Percentiles rank a stretch among this genome's conserved stretches.
Evolutionary conservation across 208 protist genomes (phyloP).

Genomic region (Leishmania turanica): DNA sequence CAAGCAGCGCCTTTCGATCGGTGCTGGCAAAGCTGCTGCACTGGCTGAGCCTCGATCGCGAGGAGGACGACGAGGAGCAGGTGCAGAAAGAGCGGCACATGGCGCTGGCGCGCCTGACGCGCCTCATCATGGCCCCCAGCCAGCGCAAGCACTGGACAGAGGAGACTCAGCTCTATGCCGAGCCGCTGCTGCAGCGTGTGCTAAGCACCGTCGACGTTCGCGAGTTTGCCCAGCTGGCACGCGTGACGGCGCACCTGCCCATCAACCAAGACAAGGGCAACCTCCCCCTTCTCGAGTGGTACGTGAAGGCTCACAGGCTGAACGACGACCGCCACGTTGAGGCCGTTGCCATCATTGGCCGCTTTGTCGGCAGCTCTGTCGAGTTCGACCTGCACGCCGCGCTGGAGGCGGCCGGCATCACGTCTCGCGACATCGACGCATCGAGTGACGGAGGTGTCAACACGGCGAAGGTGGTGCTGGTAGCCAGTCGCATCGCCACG

Average conservation of each 20-base stretch:
- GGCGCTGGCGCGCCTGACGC: slow-evolving; percentile 58
- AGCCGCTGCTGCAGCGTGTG: slow-evolving; percentile 67
- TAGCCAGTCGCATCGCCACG: slow-evolving; percentile 57
- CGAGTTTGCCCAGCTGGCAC: slow-evolving; percentile 76
- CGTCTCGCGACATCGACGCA: slow-evolving; percentile 21
- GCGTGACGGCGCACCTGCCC: slow-evolving; percentile 61
- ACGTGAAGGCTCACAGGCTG: slow-evolving; percentile 43
- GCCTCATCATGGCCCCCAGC: slow-evolving; percentile 40
- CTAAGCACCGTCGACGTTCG: slow-evolving; percentile 66
- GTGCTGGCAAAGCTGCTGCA: slow-evolving; percentile 87
- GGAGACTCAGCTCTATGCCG: slow-evolving; percentile 71
- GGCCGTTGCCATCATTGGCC: slow-evolving; percentile 57
- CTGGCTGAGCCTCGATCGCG: slow-evolving; percentile 87
- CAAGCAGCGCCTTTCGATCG: slow-evolving; percentile 64
- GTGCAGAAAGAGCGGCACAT: slow-evolving; percentile 79
- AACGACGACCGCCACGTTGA: slow-evolving; percentile 56
- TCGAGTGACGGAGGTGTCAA: slow-evolving; percentile 39
- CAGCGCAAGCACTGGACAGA: slow-evolving; percentile 70
- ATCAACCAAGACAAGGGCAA: slow-evolving; percentile 56
- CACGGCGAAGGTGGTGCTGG: slow-evolving; percentile 52
- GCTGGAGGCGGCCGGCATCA: slow-evolving; percentile 52
- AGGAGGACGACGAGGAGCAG: slow-evolving; percentile 81
- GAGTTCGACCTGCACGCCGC: slow-evolving; percentile 55
- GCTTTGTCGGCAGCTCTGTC: slow-evolving; percentile 34
- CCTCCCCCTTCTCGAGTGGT: slow-evolving; percentile 67